Evolutionary conservation across 2,329 filamentous ascomycete species (phyloP).

Genomic region (Ceratocystis huliohia): DNA sequence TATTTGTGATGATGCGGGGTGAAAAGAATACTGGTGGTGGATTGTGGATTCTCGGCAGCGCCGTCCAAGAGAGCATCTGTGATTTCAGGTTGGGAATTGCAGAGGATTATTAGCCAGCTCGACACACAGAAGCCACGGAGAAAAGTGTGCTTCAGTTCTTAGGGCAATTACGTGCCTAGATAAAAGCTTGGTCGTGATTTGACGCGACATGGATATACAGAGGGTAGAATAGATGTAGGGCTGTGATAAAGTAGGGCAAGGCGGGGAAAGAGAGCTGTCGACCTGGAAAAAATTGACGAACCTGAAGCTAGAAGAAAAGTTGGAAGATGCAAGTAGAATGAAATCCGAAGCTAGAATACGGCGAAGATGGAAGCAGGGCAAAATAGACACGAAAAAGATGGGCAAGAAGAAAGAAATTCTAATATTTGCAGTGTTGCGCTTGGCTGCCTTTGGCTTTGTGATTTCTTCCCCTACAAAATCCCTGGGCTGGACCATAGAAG

Average conservation of each 20-base stretch:
- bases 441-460: not conserved
- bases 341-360: not conserved
- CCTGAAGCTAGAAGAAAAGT: not conserved
- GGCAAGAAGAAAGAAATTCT: not conserved
- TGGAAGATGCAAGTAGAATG: not conserved
- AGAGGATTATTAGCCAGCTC: not conserved
- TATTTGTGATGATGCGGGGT: conserved; percentile 19
- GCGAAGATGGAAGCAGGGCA: not conserved
- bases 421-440: not conserved
- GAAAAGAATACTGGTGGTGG: not conserved
- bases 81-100: not conserved
- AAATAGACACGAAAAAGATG: not conserved
- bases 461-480: conserved; percentile 1
- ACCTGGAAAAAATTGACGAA: not conserved
- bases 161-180: no score
- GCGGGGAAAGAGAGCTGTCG: not conserved
- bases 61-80: not conserved
- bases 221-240: not conserved
- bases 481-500: conserved; percentile 15
- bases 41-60: not conserved
- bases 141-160: no score
- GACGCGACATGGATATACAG: not conserved
- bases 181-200: no score
- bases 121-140: not conserved
- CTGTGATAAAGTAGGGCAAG: not conserved